These are phyloP conservation scores for Aspergillus heteromorphus DNA, from an alignment of 495 filamentous ascomycete genomes.

Conservation along the genomic window DNA sequence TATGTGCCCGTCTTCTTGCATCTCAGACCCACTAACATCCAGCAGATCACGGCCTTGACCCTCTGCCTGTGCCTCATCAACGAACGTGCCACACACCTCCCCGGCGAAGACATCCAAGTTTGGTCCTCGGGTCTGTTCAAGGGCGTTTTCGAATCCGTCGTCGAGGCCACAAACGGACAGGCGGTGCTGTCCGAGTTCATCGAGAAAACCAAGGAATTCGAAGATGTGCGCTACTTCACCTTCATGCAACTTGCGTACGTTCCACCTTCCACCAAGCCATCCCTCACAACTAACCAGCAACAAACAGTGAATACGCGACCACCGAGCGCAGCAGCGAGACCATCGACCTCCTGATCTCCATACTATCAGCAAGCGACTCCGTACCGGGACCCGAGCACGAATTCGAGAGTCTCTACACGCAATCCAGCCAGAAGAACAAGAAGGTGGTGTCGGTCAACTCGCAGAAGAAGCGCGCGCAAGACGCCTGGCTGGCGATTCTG, in stretches of 20 bases:
- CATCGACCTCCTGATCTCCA: conserved; percentile 52
- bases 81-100: conserved; percentile 60
- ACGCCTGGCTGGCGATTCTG: conserved; percentile 78
- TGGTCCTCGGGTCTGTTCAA: conserved; percentile 62
- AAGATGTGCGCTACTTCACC: conserved; percentile 81
- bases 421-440: conserved; percentile 61
- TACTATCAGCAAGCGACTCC: conserved; percentile 61
- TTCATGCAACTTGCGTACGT: conserved; percentile 66
- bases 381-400: conserved; percentile 57
- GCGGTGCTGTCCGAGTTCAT: conserved; percentile 63
- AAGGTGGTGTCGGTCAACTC: conserved; percentile 31
- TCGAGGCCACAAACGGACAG: conserved; percentile 52
- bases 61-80: conserved; percentile 80
- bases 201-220: conserved; percentile 66
- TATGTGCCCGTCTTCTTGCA: neutral
- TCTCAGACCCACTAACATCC: conserved; percentile 15
- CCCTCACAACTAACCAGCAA: neutral
- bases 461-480: conserved; percentile 60
- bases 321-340: conserved; percentile 27
- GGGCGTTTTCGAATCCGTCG: conserved; percentile 54
- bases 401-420: conserved; percentile 61
- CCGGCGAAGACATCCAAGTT: conserved; percentile 52
- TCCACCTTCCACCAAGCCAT: neutral
- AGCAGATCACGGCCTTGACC: conserved; percentile 58
- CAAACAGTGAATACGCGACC: conserved; percentile 26